Evolutionary conservation across 2,329 filamentous ascomycete genomes (phyloP), one percentile per base, ranked within the genome.

Genomic region (Aspergillus nomiae): DNA sequence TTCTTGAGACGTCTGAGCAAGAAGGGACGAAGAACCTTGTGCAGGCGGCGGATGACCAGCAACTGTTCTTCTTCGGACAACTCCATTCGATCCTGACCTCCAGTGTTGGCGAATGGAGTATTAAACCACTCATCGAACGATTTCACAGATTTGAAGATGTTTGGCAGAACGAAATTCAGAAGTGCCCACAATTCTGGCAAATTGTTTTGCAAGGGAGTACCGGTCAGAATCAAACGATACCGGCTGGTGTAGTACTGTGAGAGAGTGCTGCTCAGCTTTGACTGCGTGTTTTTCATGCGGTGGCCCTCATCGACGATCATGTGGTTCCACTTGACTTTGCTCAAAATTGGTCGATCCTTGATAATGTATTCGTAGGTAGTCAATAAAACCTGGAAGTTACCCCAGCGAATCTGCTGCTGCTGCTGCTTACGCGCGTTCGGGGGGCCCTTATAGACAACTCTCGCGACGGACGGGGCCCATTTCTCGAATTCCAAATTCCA

Each of bases 111-210:
- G 77, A 99, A 99, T 0, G 95, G 95, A 30, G 95, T 99, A 77
- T 98, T 99, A 88, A 99, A 99, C 95, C 95, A 99, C 78, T 99
- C 95, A 77, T 99, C 95, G 74, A 99, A 99, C 2, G 94, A 98
- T 77, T 95, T 97, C 66, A 94, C 93, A 2, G 95, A 98, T 78
- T 99, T 99, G 89, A 99, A 99, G 69, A 99, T 99, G 71, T 92
- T 98, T 3, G 95, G 95, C 56, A 99, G 84, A 46, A 97, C 95
- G 78, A 99, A 99, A 82, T 99, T 99, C 73, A 99, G 90, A 84
- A 99, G 90, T 30, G 95, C 92, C 95, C 95, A 99, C 72, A 99
- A 82, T 77, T 99, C 95, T 3, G 93, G 89, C 46, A 99, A 84
- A 76, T 98, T 99, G 82, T 99, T 99, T 80, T 99, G 94, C 34